Percentiles rank a stretch among this genome's conserved stretches.
Evolutionary conservation across 176 grass and related monocot species (phyloP).

Genomic region (Ampelocalamus luodianensis): DNA sequence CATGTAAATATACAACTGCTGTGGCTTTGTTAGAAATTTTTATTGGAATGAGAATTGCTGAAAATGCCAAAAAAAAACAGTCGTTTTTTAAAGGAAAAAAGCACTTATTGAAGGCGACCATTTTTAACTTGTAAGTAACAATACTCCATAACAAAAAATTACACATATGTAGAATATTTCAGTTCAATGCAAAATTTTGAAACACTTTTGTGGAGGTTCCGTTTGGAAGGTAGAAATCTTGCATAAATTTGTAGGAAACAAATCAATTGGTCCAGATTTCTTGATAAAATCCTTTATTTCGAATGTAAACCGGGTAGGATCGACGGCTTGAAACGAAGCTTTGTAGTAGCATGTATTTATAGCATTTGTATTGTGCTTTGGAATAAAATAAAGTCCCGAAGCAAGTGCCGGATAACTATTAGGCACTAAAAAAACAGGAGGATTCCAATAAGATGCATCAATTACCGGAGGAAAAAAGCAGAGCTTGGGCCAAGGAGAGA

Average conservation of each 20-base stretch:
- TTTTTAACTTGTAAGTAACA: neutral
- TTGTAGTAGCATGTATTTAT: neutral
- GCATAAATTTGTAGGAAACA: neutral
- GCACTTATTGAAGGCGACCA: neutral
- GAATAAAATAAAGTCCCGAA: neutral
- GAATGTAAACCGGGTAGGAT: neutral
- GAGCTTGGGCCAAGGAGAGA: constrained; percentile 45
- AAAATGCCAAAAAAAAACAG: neutral
- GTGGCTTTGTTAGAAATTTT: neutral
- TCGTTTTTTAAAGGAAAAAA: neutral
- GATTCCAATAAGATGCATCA: constrained; percentile 43
- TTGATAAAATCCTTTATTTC: neutral
- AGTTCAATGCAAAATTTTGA: neutral
- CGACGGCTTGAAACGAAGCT: neutral
- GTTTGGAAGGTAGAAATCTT: neutral
- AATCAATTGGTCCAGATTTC: neutral
- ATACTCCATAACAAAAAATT: neutral
- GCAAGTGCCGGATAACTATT: constrained; percentile 24
- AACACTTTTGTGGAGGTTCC: neutral
- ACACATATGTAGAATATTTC: neutral
- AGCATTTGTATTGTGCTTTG: neutral
- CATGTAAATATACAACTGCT: neutral
- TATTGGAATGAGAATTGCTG: neutral
- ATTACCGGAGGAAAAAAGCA: constrained; percentile 45
- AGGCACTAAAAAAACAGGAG: constrained; percentile 16